A percentile compares a stretch with the other conserved stretches of the same genome.
These are phyloP conservation scores for Colletotrichum tabaci DNA, from an alignment of 2,329 filamentous ascomycete genomes.

Conservation along the genomic window DNA sequence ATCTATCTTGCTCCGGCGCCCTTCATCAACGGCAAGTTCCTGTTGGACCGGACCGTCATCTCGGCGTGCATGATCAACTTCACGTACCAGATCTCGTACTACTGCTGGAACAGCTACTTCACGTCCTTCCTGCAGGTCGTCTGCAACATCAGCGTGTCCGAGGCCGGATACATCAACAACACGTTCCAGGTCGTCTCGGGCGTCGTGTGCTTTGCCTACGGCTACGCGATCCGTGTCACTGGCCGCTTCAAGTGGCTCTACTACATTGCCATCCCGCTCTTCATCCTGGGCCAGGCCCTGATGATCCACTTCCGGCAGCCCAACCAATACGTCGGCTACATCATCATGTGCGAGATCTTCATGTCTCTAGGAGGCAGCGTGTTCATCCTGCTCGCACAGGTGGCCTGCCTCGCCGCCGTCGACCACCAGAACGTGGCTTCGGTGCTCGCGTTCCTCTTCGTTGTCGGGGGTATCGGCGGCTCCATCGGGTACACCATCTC, in stretches of 20 bases:
- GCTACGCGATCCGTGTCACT: conserved; percentile 61
- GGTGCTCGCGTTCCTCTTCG: conserved; percentile 61
- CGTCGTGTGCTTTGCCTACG: conserved; percentile 65
- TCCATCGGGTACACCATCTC: conserved; percentile 62
- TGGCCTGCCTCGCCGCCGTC: conserved; percentile 70
- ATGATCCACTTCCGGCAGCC: conserved; percentile 61
- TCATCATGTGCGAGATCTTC: conserved; percentile 58
- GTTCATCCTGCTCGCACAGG: conserved; percentile 63
- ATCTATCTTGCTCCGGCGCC: conserved; percentile 69
- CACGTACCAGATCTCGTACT: conserved; percentile 65
- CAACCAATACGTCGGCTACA: conserved; percentile 51
- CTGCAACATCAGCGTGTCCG: conserved; percentile 56
- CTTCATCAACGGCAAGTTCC: conserved; percentile 68
- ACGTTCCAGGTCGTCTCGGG: conserved; percentile 67
- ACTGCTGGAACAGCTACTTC: conserved; percentile 69
- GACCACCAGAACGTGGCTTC: conserved; percentile 69
- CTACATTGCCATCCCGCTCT: conserved; percentile 63
- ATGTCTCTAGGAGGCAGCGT: conserved; percentile 56
- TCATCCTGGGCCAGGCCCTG: conserved; percentile 66
- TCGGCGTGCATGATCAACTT: conserved; percentile 63
- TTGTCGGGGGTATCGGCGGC: conserved; percentile 60
- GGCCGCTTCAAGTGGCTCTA: conserved; percentile 66
- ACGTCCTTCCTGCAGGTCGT: conserved; percentile 71
- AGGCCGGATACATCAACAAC: conserved; percentile 63
- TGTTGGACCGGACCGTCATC: conserved; percentile 66